Evolutionary conservation across 208 protist genomes (phyloP), one percentile per base, ranked within the genome.

Genomic region (Leptomonas seymouri): DNA sequence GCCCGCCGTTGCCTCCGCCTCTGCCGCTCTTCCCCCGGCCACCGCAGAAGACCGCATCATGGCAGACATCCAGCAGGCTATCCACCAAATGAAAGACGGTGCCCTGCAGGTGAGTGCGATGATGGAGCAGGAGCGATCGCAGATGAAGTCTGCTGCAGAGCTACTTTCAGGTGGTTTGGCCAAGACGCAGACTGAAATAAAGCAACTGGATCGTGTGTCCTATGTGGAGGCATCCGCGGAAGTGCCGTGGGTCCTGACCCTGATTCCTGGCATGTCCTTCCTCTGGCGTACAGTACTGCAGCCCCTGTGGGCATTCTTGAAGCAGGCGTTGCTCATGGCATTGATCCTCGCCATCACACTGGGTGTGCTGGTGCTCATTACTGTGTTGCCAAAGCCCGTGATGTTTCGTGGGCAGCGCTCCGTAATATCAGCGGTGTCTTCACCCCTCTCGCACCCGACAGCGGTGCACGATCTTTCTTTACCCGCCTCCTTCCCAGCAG

Each of bases 41-140:
- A 58, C 61, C 18, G 74, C 60, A 0, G 77, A 93, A 25, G 80
- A 86, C 23, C 59, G 61, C 25, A 71, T 89, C 14, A 76, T 90
- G 57, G 57, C 60, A 8, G 87, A 93, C 57, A 90, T 93, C 23
- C 67, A 75, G 42, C 44, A 55, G 0, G 76, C 77, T 3, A 82
- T 93, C 31, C 51, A 65, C 51, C 80, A 82, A 30, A 87, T 93
- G 82, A 87, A 86, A 58, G 60, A 84, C 44, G 82, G 83, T 12
- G 85, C 78, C 2, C 54, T 85, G 41, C 78, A 85, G 34, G 78
- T 93, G 73, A 79, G 80, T 21, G 80, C 84, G 59, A 31, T 90
- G 48, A 86, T 93, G 77, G 62, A 68, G 53, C 55, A 84, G 57
- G 85, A 93, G 61, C 56, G 76, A 28, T 39, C 56, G n/a, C 55